Base-by-base conservation (phyloP, 2,329 filamentous ascomycete species). In the Cladosporium sp. region DNA sequence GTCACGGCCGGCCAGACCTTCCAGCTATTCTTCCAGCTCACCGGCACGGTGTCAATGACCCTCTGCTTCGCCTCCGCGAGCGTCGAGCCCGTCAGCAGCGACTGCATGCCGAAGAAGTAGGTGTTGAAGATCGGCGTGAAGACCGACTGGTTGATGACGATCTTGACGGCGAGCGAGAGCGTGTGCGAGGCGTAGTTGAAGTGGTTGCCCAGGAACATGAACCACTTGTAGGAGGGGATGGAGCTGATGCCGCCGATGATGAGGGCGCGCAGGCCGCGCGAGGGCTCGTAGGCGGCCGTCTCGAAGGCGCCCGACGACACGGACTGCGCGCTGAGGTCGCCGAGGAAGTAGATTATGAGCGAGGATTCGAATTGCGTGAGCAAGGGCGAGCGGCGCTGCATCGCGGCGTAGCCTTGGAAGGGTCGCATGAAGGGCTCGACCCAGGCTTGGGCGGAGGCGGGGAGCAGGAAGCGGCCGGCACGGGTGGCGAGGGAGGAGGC, bases 1-100 rank as follows among this genome's bases (percentile, higher is more conserved):
- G 86, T 95, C 13, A 95, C 86, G 0, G 83, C 82, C 0, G 91
- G 92, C 91, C 91, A 96, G 19, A 96, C 70, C 72, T 95, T 95
- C 68, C 84, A 83, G 55, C 85, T 87, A 68, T 93, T 95, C 65
- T 82, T 68, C 65, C 88, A 82, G 64, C 85, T 90, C 19, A 79
- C 77, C 0, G 90, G 89, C 0, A 95, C 85, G 0, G 90, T 91
- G 54, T 83, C 77, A 59, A 79, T 79, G 54, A 96, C 77, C 49
- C 88, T 83, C 61, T 87, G 82, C 68, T 81, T 79, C 1, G 85
- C 80, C 52, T 88, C 85, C 6, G 72, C 66, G 1, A 83, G 65
- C 0, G 76, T 78, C 28, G 86, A 84, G 35, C 89, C 90, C 0
- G 69, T 65, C 14, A 77, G 65, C 22, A 75, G 55, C 4, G 66